Evolutionary conservation across 192 early-diverging fungal genomes (phyloP), one percentile per base, ranked within the genome.

Genomic region (Chytriomyces sp.): DNA sequence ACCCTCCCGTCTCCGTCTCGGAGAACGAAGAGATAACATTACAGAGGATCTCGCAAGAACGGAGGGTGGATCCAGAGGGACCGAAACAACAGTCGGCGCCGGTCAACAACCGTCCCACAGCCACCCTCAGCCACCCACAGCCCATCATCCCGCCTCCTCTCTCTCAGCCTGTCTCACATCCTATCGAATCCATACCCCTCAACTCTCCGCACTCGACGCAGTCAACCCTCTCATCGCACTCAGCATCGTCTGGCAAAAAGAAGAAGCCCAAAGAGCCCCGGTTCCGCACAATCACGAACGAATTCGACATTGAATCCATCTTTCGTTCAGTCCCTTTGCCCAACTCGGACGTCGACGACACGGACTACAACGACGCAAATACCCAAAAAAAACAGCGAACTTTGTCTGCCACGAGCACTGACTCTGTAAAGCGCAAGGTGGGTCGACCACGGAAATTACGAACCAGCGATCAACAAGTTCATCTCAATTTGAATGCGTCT

Each of bases 221-320:
- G 28, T 35, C 28, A 35, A 35, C 28, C 28, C 28, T 35, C 28
- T 35, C 28, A 35, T 35, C 28, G 28, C 28, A 35, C 28, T 35
- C 28, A 35, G 28, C 28, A 35, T 35, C 28, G 2, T 2, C 0
- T 35, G 28, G 28, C 28, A 35, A 35, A 35, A 35, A 35, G 28
- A 35, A 35, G 28, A 35, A 35, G 7, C 45, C 71, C 44, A 61
- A 70, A 57, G 69, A 70, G 43, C 69, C 47, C 2, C 69, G 69
- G 7, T 70, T 70, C 50, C 71, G 57, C 49, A 20, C 53, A 26
- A 72, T 72, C 53, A 61, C 71, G 6, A 18, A 72, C 59, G 71
- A 72, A 72, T 23, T n/a, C 7, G 61, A 72, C 60, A 72, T 72
- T 61, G 71, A 72, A 45, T 20, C 13, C n/a, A 72, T 72, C 44